Percentiles rank a stretch among this genome's conserved stretches.
Evolutionary conservation across 2,329 filamentous ascomycete species (phyloP).

Genomic region (Magnaporthales sp.): DNA sequence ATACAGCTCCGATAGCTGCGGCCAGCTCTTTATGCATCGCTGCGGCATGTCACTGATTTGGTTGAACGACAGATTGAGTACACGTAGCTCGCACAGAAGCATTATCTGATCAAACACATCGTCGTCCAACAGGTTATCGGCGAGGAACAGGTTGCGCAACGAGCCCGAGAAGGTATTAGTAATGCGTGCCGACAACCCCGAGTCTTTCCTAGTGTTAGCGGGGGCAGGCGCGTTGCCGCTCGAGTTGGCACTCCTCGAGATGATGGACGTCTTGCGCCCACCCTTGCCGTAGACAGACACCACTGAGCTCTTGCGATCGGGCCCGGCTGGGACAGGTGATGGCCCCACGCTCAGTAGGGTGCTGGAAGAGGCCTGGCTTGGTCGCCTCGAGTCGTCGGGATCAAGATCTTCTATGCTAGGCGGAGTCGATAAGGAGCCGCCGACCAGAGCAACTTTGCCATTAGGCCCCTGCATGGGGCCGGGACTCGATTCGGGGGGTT

Average conservation of each 20-base stretch:
- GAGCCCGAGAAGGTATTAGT: constrained; percentile 83
- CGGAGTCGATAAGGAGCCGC: constrained; percentile 42
- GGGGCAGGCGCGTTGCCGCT: constrained; percentile 43
- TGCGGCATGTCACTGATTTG: constrained; percentile 87
- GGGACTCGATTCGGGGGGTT: constrained; percentile 41
- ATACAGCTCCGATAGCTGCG: constrained; percentile 83
- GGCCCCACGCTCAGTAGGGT: constrained; percentile 67
- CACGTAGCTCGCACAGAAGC: constrained; percentile 70
- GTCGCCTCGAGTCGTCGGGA: constrained; percentile 53
- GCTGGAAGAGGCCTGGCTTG: constrained; percentile 72
- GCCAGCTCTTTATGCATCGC: constrained; percentile 81
- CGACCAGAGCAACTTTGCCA: constrained; percentile 33
- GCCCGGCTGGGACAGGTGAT: constrained; percentile 53
- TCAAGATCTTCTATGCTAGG: constrained; percentile 71
- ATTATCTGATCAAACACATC: constrained; percentile 91
- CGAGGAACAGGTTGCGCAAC: constrained; percentile 74
- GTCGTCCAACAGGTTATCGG: constrained; percentile 89
- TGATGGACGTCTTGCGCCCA: constrained; percentile 76
- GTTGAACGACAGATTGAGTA: constrained; percentile 93
- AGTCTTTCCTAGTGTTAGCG: constrained; percentile 68
- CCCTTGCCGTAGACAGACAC: constrained; percentile 72
- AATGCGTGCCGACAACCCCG: constrained; percentile 69
- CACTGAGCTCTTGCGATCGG: constrained; percentile 71
- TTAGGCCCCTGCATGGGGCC: constrained; percentile 21
- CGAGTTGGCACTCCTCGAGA: constrained; percentile 51